Conservation (phyloP, 129 eudicot species). For the Escallonia herrerae region DNA sequence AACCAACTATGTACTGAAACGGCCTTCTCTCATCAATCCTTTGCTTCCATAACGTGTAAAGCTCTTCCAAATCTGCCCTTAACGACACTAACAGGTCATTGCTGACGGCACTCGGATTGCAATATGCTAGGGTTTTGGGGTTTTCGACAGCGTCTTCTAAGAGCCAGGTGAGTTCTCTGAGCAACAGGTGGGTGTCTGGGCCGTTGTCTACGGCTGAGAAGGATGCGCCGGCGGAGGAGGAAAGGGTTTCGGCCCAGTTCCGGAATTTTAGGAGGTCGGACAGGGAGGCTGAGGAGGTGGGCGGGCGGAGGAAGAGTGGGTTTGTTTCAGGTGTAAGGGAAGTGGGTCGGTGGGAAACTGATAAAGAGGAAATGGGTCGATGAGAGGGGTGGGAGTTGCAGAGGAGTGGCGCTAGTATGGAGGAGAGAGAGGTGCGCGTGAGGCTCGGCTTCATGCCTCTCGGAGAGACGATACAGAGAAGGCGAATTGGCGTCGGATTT, state of each 20-base stretch:
- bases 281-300: constrained; percentile 49
- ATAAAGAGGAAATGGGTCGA: constrained; percentile 22
- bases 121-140: constrained; percentile 18
- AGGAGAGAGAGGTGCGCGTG: constrained; percentile 34
- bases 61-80: constrained; percentile 47
- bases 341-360: constrained; percentile 20
- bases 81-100: constrained; percentile 15
- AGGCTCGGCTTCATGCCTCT: constrained; percentile 35
- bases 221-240: constrained; percentile 52
- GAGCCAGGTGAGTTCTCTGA: constrained; percentile 77
- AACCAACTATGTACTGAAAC: constrained; percentile 87
- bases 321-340: constrained; percentile 33
- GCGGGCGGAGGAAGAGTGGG: constrained; percentile 70
- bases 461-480: no score
- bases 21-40: constrained; percentile 77
- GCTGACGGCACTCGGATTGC: neutral
- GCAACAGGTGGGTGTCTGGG: constrained; percentile 48
- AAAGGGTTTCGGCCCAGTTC: constrained; percentile 65
- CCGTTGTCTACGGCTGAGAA: constrained; percentile 62
- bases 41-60: constrained; percentile 71
- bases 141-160: constrained; percentile 61
- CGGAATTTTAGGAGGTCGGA: constrained; percentile 60
- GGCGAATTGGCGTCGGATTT: no score
- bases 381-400: constrained; percentile 13
- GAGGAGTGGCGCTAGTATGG: constrained; percentile 26